Conservation (phyloP, 1,284 basidiomycete species). For the Inonotus obliquus region DNA sequence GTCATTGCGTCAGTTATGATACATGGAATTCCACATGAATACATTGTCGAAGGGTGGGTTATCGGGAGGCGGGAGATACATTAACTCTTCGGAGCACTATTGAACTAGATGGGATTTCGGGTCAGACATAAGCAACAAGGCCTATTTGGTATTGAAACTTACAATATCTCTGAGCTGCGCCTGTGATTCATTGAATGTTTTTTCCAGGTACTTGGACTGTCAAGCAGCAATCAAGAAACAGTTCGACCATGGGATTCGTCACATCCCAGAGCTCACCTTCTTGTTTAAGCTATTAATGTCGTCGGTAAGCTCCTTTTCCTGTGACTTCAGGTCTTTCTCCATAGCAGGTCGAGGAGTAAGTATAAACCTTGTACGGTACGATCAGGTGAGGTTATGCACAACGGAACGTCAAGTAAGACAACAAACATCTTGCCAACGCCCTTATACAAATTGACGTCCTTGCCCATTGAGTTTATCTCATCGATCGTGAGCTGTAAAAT, state of each 20-base stretch:
- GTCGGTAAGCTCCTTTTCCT: conserved; percentile 79
- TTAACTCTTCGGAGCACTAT: conserved; percentile 44
- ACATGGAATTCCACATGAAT: conserved; percentile 3
- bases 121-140: background rate
- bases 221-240: background rate
- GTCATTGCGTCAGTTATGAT: background rate
- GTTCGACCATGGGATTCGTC: conserved; percentile 74
- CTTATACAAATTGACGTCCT: conserved; percentile 77
- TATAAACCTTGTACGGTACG: conserved; percentile 65
- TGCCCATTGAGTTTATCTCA: conserved; percentile 61
- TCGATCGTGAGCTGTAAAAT: conserved; percentile 85
- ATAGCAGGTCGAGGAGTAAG: conserved; percentile 78
- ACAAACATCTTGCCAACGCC: conserved; percentile 89
- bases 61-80: background rate
- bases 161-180: conserved; percentile 85
- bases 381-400: background rate
- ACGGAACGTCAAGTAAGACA: conserved; percentile 25
- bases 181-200: conserved; percentile 87
- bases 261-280: conserved; percentile 77
- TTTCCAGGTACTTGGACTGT: conserved; percentile 85
- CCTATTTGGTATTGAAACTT: conserved; percentile 27
- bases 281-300: conserved; percentile 78
- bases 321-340: conserved; percentile 65
- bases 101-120: conserved; percentile 40
- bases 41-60: background rate